Evolutionary conservation across 352 stramenopile species (phyloP).

Genomic region (Elongisporangium prolatum): DNA sequence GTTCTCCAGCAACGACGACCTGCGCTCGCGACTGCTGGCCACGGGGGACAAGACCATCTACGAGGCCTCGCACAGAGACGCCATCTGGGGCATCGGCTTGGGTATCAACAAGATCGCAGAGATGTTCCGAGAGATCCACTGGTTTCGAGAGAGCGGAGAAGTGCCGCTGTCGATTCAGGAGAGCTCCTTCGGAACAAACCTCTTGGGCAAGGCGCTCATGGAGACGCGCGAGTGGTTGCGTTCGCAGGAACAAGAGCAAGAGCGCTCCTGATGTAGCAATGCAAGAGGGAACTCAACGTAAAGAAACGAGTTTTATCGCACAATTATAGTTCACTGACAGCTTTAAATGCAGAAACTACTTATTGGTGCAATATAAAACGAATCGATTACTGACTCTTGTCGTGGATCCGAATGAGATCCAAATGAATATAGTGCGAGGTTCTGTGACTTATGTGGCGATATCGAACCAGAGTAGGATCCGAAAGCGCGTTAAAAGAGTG

Average conservation of each 20-base stretch:
- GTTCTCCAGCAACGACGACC: slow-evolving; percentile 28
- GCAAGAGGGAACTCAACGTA: background rate
- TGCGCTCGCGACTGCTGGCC: slow-evolving; percentile 29
- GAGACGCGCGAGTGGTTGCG: slow-evolving; percentile 37
- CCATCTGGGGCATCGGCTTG: slow-evolving; percentile 62
- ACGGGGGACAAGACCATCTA: slow-evolving; percentile 46
- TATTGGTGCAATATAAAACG: too few relatives aligned
- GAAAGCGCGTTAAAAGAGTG: too few relatives aligned
- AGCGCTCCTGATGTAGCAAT: background rate
- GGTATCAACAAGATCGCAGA: slow-evolving; percentile 29
- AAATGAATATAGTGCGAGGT: too few relatives aligned
- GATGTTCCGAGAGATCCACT: slow-evolving; percentile 27
- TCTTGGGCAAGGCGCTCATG: slow-evolving; percentile 57
- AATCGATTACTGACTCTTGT: too few relatives aligned
- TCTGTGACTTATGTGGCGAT: too few relatives aligned
- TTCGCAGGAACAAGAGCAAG: slow-evolving; percentile 9
- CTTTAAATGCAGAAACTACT: too few relatives aligned
- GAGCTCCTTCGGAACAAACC: slow-evolving; percentile 42
- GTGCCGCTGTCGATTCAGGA: slow-evolving; percentile 21
- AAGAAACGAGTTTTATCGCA: too few relatives aligned
- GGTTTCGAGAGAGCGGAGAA: slow-evolving; percentile 34
- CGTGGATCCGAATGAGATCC: too few relatives aligned
- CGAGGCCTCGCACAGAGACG: slow-evolving; percentile 39
- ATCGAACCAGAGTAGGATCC: too few relatives aligned
- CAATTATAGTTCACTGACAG: too few relatives aligned